Conservation (phyloP, 139 green algal species). For the Zygnema circumcarinatum region DNA sequence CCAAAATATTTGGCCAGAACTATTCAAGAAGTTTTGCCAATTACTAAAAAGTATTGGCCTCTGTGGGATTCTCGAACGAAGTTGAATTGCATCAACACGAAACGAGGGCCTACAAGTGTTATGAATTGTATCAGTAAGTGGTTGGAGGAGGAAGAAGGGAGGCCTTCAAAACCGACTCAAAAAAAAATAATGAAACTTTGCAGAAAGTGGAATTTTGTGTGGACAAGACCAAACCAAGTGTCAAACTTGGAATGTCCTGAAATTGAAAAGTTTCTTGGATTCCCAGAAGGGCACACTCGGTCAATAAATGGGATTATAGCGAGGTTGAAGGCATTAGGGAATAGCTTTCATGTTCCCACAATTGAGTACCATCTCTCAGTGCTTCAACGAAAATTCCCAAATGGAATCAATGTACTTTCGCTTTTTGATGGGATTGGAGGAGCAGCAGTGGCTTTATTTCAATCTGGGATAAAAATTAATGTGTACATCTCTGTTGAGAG, state of each 20-base stretch:
- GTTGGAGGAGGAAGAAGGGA: background rate
- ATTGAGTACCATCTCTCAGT: slow-evolving; percentile 24
- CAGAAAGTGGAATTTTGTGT: slow-evolving; percentile 27
- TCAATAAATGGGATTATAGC: background rate
- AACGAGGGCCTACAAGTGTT: background rate
- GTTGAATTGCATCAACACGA: background rate
- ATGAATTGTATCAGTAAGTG: background rate
- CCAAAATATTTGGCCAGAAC: background rate
- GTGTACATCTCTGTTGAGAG: slow-evolving; percentile 21
- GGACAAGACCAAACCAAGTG: slow-evolving; percentile 13
- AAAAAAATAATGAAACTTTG: background rate
- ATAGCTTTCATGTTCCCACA: slow-evolving; percentile 30
- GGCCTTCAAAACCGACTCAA: background rate
- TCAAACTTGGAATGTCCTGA: background rate
- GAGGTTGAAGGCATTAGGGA: background rate
- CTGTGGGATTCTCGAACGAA: background rate
- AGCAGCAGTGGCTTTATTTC: slow-evolving; percentile 1
- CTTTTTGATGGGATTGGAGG: slow-evolving; percentile 36
- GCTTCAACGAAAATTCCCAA: background rate
- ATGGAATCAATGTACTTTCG: slow-evolving; percentile 40
- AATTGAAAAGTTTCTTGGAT: slow-evolving; percentile 23
- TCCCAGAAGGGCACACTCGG: slow-evolving; percentile 9
- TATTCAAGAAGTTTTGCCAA: slow-evolving; percentile 1
- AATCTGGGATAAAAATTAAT: slow-evolving; percentile 23
- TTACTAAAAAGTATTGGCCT: background rate